These are phyloP conservation scores for Cicer pinnatifidum DNA, from an alignment of 306 rosid species.

Conservation along the genomic window DNA sequence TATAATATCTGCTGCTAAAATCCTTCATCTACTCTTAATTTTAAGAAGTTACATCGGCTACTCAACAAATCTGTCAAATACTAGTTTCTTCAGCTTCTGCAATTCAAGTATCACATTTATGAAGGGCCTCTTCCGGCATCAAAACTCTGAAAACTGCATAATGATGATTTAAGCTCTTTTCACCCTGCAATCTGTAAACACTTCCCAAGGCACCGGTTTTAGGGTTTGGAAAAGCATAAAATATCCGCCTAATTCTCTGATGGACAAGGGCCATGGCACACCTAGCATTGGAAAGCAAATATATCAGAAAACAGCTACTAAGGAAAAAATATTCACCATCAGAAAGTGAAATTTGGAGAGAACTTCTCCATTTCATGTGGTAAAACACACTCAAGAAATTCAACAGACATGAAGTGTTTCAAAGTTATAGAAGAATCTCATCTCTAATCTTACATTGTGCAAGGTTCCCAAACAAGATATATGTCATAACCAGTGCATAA, in stretches of 20 bases:
- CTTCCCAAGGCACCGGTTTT: slow-evolving; percentile 83
- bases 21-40: slow-evolving; percentile 23
- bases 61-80: background rate
- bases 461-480: slow-evolving; percentile 95
- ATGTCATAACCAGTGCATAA: slow-evolving; percentile 94
- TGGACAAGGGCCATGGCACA: slow-evolving; percentile 98
- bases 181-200: slow-evolving; percentile 82
- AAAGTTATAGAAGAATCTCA: slow-evolving; percentile 29
- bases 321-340: slow-evolving; percentile 11
- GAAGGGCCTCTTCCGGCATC: slow-evolving; percentile 59
- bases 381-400: slow-evolving; percentile 20
- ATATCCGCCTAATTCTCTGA: slow-evolving; percentile 86
- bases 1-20: slow-evolving; percentile 17
- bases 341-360: slow-evolving; percentile 33
- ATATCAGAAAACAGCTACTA: slow-evolving; percentile 29
- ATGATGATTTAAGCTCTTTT: slow-evolving; percentile 90
- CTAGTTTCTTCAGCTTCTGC: slow-evolving; percentile 32
- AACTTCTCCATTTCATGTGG: slow-evolving; percentile 19
- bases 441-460: slow-evolving; percentile 72
- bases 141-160: slow-evolving; percentile 84
- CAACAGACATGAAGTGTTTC: slow-evolving; percentile 13
- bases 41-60: slow-evolving; percentile 6
- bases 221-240: slow-evolving; percentile 82
- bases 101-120: slow-evolving; percentile 40
- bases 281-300: slow-evolving; percentile 52